Evolutionary conservation across 2,329 filamentous ascomycete genomes (phyloP), one percentile per base, ranked within the genome.

Genomic region (Thelonectria blattea): DNA sequence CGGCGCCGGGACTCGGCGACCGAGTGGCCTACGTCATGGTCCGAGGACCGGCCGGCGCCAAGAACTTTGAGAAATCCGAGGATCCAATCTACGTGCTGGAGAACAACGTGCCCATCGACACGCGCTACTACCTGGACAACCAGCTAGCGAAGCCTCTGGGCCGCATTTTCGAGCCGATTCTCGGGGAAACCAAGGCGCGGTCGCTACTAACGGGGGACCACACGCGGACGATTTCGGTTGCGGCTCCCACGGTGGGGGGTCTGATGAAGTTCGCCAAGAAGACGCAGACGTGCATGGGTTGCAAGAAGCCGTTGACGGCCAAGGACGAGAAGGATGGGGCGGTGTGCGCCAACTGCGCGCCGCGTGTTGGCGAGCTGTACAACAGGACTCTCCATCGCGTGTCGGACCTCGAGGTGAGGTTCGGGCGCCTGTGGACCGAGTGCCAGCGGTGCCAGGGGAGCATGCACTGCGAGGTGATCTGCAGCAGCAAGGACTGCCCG

Each of bases 221-320:
- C 77, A 99, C 95, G 9, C 90, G 95, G n/a, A 87, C 91, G 49
- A 96, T 99, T 66, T 91, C 92, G 1, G 92, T 98, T 22, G 93
- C 94, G 3, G 95, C 92, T 18, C 94, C 96, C 0, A 91, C 91
- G 0, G 86, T 97, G 63, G 95, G 95, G 58, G 95, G 95, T 0
- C 81, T 99, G 65, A 99, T 99, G 95, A 97, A 96, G 79, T 99
- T 98, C 74, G 86, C 95, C 34, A 97, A 97, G 81, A 97, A 96
- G 81, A 99, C 95, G 3, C 89, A 93, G 79, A 98, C 95, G 0
- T 99, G 95, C 76, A 96, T 99, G 91, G 95, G 93, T 3, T 99
- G 95, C 86, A 99, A 98, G 85, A 97, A 97, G 77, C 95, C 95
- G 3, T 83, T 99, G 51, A 88, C 86, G 7, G 88, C 87, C 61